Evolutionary conservation across 805 yeast species (phyloP).

Genomic region (Candida nemodendra): DNA sequence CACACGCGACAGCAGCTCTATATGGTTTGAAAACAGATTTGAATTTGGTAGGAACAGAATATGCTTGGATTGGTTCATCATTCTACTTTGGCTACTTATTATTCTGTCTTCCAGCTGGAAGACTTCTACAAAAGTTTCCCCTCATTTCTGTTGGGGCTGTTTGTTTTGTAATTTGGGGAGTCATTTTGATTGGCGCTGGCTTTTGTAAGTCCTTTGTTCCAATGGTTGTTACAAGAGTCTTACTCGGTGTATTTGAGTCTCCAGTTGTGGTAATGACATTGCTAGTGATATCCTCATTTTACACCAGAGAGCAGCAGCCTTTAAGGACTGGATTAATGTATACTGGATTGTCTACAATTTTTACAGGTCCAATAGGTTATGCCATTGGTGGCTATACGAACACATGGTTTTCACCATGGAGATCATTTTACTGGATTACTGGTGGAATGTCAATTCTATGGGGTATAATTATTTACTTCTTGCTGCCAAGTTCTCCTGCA

Average conservation of each 20-base stretch:
- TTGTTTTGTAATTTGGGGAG: slow-evolving; percentile 37
- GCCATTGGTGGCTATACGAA: slow-evolving; percentile 39
- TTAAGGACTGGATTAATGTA: slow-evolving; percentile 39
- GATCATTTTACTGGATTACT: slow-evolving; percentile 53
- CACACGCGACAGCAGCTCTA: slow-evolving; percentile 39
- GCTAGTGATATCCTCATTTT: slow-evolving; percentile 55
- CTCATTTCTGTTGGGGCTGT: slow-evolving; percentile 33
- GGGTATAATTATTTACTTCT: slow-evolving; percentile 42
- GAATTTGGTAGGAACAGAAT: slow-evolving; percentile 34
- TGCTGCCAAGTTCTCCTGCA: slow-evolving; percentile 52
- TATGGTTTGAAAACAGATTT: slow-evolving; percentile 39
- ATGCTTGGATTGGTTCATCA: slow-evolving; percentile 34
- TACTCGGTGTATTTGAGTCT: slow-evolving; percentile 52
- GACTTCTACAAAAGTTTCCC: slow-evolving; percentile 36
- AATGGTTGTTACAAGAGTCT: slow-evolving; percentile 43
- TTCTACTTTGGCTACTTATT: slow-evolving; percentile 37
- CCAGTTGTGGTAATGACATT: slow-evolving; percentile 55
- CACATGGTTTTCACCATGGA: slow-evolving; percentile 55
- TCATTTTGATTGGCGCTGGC: slow-evolving; percentile 45
- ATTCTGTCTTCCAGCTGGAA: slow-evolving; percentile 38
- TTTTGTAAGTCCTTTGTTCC: slow-evolving; percentile 39
- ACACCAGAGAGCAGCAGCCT: slow-evolving; percentile 49
- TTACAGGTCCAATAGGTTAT: slow-evolving; percentile 52
- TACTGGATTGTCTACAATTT: slow-evolving; percentile 43
- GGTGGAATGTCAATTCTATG: slow-evolving; percentile 56